Evolutionary conservation across 306 rosid genomes (phyloP), one percentile per base, ranked within the genome.

Genomic region (Betula pendula): DNA sequence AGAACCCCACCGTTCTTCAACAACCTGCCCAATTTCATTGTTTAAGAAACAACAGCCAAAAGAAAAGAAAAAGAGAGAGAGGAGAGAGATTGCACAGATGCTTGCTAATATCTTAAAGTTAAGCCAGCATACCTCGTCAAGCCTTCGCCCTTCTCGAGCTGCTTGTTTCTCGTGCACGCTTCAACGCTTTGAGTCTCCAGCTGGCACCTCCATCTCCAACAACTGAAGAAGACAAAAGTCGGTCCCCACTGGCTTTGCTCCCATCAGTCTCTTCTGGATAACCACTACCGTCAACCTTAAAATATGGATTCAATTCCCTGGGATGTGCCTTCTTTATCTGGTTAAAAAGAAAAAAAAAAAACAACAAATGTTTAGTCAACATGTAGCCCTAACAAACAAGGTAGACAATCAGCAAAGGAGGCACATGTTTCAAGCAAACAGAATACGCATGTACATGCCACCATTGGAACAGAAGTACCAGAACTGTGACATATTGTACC

Each of bases 171-270:
- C 89, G 86, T 27, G 98, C 96, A 48, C 98, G 97, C 77, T 92
- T 95, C 89, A 90, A 78, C 17, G 98, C 98, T 89, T 95, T 95
- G 59, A 90, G 92, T 81, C 96, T 92, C 98, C 98, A 95, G 82
- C 97, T 95, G 45, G 96, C 97, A 24, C 97, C 98, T 68, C 97
- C 98, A 81, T 92, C 98, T 70, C 98, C 97, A 82, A 95, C 89
- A 81, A 89, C 80, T 6, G 97, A 86, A 75, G 93, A 88, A 82
- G 93, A 83, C 33, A 85, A 80, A 83, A 85, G 87, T 80, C 77
- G 40, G 20, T 74, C 84, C 38, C 68, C 83, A 72, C 83, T 86
- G 74, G 76, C 75, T 72, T 81, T 85, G 77, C 79, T 76, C 62
- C 79, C 84, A 42, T 79, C 85, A 12, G 70, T 81, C 29, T 90